These are phyloP conservation scores for Thalassiosira exigua DNA, from an alignment of 352 stramenopile genomes.

Conservation along the genomic window DNA sequence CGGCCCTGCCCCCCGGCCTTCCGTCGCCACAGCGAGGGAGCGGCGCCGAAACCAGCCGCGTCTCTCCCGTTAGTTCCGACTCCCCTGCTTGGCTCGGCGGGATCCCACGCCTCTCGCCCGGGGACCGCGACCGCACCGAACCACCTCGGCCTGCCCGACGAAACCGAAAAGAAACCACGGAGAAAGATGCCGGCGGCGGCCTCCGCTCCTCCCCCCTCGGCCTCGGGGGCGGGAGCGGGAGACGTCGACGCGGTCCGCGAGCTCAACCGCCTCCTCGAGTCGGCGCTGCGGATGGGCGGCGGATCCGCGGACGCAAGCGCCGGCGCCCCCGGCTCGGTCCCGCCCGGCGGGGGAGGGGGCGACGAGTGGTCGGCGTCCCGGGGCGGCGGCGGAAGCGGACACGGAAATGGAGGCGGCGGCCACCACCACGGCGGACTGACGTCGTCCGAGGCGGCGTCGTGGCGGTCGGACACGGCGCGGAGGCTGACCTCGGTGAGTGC, in stretches of 20 bases:
- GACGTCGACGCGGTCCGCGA: conserved; percentile 41
- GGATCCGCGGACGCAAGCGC: background rate
- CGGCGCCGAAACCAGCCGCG: too few relatives aligned
- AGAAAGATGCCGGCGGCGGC: too few relatives aligned
- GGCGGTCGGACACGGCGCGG: conserved; percentile 48
- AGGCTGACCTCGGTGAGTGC: conserved; percentile 50
- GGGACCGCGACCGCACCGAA: too few relatives aligned
- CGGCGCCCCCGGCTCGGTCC: background rate
- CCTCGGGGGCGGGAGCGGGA: background rate
- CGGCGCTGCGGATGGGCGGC: conserved; percentile 49
- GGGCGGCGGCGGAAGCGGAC: too few relatives aligned
- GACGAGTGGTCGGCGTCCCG: background rate
- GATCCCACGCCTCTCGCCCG: too few relatives aligned
- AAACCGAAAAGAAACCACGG: too few relatives aligned
- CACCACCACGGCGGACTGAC: background rate
- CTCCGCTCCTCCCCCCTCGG: too few relatives aligned
- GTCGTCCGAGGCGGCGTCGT: conserved; percentile 7
- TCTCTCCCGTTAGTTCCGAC: too few relatives aligned
- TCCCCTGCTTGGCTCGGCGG: too few relatives aligned
- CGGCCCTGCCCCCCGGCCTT: too few relatives aligned
- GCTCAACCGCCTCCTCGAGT: conserved; percentile 50
- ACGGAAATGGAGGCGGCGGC: background rate
- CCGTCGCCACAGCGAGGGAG: too few relatives aligned
- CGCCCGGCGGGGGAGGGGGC: background rate
- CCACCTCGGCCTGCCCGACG: too few relatives aligned